Evolutionary conservation across 225 moss, liverwort and hornwort species (phyloP).

Genomic region (Physcomitrellopsis africana): DNA sequence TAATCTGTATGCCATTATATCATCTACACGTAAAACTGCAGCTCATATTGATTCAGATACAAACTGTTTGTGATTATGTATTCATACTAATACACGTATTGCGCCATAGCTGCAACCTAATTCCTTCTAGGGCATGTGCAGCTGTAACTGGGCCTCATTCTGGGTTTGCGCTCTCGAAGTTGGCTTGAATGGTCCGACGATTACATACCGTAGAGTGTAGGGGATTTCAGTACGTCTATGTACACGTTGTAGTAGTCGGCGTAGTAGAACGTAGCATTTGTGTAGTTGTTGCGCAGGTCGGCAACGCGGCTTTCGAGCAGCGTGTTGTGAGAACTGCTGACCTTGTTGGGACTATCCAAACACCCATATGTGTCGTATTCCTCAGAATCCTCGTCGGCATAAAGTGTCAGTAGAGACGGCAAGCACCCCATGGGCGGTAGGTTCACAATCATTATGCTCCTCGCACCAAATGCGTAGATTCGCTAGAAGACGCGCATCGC

Average conservation of each 20-base stretch:
- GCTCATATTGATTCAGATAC: not conserved
- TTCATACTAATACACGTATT: not conserved
- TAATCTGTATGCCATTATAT: too few relatives aligned
- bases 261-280: conserved; percentile 53
- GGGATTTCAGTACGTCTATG: conserved; percentile 51
- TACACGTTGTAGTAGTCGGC: conserved; percentile 58
- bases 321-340: conserved; percentile 53
- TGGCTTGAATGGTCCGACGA: not conserved
- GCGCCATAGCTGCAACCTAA: not conserved
- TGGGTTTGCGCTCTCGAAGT: not conserved
- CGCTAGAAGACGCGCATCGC: conserved; percentile 31
- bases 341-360: conserved; percentile 43
- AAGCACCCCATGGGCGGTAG: conserved; percentile 71
- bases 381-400: conserved; percentile 6
- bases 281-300: conserved; percentile 46
- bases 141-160: not conserved
- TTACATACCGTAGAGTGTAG: conserved; percentile 44
- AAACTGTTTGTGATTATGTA: not conserved
- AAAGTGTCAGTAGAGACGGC: conserved; percentile 60
- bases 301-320: conserved; percentile 47
- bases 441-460: conserved; percentile 62
- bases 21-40: not conserved
- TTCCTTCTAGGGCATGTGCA: too few relatives aligned
- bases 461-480: conserved; percentile 54
- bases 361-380: conserved; percentile 62